Evolutionary conservation across 192 early-diverging fungal genomes (phyloP).

Genomic region (Coemansia sp.): DNA sequence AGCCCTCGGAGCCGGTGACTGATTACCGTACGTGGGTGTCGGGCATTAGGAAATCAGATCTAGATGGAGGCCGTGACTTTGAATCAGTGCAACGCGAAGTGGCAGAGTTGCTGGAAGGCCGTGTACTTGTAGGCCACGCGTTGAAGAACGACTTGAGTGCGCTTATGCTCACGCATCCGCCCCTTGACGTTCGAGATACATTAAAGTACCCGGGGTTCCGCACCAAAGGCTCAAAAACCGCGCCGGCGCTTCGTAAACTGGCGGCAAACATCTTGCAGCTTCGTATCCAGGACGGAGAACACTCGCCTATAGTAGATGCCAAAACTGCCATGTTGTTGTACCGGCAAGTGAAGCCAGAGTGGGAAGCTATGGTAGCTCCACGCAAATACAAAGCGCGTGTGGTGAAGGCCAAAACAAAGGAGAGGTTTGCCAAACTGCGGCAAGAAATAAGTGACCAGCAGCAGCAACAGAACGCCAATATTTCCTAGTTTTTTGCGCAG

Average conservation of each 20-base stretch:
- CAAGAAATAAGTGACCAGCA: conserved; percentile 29
- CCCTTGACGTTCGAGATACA: conserved; percentile 79
- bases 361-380: conserved; percentile 64
- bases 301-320: conserved; percentile 91
- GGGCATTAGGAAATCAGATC: conserved; percentile 81
- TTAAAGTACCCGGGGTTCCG: conserved; percentile 67
- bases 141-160: conserved; percentile 84
- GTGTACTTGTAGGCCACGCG: conserved; percentile 90
- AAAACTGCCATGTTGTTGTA: conserved; percentile 88
- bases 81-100: conserved; percentile 78
- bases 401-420: conserved; percentile 34
- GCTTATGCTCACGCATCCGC: conserved; percentile 81
- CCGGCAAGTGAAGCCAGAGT: conserved; percentile 74
- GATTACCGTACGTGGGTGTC: conserved; percentile 92
- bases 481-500: neutral
- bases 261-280: conserved; percentile 72
- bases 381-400: conserved; percentile 38
- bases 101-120: conserved; percentile 78
- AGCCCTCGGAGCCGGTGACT: conserved; percentile 78
- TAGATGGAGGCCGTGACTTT: conserved; percentile 67
- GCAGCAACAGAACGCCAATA: conserved; percentile 2
- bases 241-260: conserved; percentile 67
- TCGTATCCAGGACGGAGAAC: conserved; percentile 83
- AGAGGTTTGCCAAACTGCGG: conserved; percentile 41
- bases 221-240: conserved; percentile 49